A percentile compares a stretch with the other conserved stretches of the same genome.
These are phyloP conservation scores for Peribolospora baueri DNA, from an alignment of 768 basidiomycete species.

Conservation along the genomic window DNA sequence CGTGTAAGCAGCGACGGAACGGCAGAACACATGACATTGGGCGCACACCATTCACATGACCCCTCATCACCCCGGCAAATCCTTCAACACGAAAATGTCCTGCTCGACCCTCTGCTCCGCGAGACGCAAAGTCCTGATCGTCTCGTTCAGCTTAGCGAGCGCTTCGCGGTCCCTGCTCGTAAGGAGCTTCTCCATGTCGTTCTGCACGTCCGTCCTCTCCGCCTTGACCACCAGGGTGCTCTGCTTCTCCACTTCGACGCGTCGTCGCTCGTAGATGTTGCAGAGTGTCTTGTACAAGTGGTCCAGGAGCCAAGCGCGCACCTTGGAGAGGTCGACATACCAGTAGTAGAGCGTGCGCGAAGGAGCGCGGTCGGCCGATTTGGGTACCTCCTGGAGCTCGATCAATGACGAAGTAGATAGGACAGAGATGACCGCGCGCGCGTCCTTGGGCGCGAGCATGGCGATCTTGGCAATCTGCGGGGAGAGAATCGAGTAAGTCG, in stretches of 20 bases:
- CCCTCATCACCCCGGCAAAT: slow-evolving; percentile 16
- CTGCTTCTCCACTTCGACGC: slow-evolving; percentile 41
- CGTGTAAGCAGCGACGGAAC: too few species aligned
- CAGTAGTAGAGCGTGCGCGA: slow-evolving; percentile 77
- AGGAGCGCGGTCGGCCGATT: slow-evolving; percentile 69
- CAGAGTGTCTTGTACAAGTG: slow-evolving; percentile 71
- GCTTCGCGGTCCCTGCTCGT: slow-evolving; percentile 51
- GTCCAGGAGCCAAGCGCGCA: slow-evolving; percentile 49
- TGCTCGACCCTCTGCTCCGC: slow-evolving; percentile 71
- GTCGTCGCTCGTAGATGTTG: slow-evolving; percentile 52
- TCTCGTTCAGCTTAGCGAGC: slow-evolving; percentile 46
- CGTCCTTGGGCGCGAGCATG: slow-evolving; percentile 75
- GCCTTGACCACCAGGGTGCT: slow-evolving; percentile 55
- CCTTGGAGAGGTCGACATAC: slow-evolving; percentile 71
- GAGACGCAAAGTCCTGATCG: slow-evolving; percentile 45
- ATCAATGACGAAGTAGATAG: slow-evolving; percentile 61
- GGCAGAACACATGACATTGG: too few species aligned
- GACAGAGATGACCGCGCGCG: slow-evolving; percentile 50
- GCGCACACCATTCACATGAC: too few species aligned
- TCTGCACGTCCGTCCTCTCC: slow-evolving; percentile 52
- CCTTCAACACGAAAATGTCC: slow-evolving; percentile 66
- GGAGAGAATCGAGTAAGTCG: not conserved
- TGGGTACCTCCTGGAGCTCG: slow-evolving; percentile 78
- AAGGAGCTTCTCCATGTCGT: slow-evolving; percentile 43
- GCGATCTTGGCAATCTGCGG: slow-evolving; percentile 66